Percentiles rank a stretch among this genome's conserved stretches.
phyloP scores from a whole-genome alignment of 1,284 basidiomycete species.

The Moesziomyces globuligerus region DNA sequence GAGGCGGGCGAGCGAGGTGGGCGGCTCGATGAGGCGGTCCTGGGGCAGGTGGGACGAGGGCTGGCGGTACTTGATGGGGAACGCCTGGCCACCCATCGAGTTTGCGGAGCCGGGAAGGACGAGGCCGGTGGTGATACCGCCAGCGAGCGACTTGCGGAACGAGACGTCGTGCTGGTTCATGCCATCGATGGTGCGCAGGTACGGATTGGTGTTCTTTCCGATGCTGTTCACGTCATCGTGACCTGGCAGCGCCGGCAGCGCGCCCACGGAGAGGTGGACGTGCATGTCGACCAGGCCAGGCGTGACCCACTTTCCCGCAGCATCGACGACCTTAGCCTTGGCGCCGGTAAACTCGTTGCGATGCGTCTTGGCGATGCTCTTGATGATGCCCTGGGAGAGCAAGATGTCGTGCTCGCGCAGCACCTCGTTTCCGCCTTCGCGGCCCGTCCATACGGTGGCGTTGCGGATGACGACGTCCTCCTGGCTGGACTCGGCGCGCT shows the following conservation, averaged over 20 bases:
- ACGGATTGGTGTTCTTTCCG: conserved; percentile 73
- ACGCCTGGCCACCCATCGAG: conserved; percentile 77
- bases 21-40: conserved; percentile 58
- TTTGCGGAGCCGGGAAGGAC: conserved; percentile 75
- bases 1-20: conserved; percentile 44
- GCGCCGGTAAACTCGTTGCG: conserved; percentile 1
- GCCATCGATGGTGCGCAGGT: conserved; percentile 74
- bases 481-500: conserved; percentile 75
- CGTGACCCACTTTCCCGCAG: conserved; percentile 57
- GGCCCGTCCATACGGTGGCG: conserved; percentile 82
- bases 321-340: conserved; percentile 37
- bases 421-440: conserved; percentile 75
- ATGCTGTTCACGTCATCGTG: conserved; percentile 71
- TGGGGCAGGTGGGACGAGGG: conserved; percentile 39
- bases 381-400: conserved; percentile 70
- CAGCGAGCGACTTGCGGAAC: conserved; percentile 73
- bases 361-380: conserved; percentile 57
- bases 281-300: conserved; percentile 78
- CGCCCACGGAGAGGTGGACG: conserved; percentile 75
- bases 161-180: conserved; percentile 75
- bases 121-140: conserved; percentile 78
- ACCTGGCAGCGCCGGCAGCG: conserved; percentile 66
- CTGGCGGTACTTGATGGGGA: conserved; percentile 73
- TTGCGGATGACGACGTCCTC: conserved; percentile 78
- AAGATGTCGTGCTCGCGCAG: conserved; percentile 71